A percentile compares a stretch with the other conserved stretches of the same genome.
Conservation (phyloP, 306 rosid species). For the Amphicarpaea edgeworthii region DNA sequence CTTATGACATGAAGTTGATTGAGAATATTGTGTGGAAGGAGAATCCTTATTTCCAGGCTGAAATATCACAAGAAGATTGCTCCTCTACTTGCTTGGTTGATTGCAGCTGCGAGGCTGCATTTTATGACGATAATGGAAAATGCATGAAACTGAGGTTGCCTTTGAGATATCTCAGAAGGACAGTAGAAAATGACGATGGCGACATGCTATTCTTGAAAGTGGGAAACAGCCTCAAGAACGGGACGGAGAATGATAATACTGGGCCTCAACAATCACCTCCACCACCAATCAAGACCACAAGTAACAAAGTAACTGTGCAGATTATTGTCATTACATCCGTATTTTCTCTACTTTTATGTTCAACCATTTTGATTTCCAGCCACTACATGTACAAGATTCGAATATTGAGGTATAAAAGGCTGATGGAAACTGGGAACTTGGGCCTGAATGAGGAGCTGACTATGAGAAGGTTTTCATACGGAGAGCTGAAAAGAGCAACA, state of each 20-base stretch:
- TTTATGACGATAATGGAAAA: background rate
- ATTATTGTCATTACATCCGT: constrained; percentile 21
- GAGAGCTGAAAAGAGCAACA: constrained; percentile 50
- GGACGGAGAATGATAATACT: background rate
- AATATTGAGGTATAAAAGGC: constrained; percentile 46
- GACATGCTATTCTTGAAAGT: constrained; percentile 36
- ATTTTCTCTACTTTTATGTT: constrained; percentile 35
- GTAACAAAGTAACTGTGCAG: constrained; percentile 27
- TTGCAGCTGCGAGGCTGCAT: constrained; percentile 50
- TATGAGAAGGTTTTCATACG: constrained; percentile 10
- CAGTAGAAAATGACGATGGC: rapidly evolving
- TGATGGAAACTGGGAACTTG: constrained; percentile 10
- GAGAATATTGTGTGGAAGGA: background rate
- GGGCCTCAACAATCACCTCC: constrained; percentile 3
- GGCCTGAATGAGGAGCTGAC: background rate
- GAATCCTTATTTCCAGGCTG: background rate
- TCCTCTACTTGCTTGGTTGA: constrained; percentile 42
- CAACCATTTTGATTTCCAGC: constrained; percentile 10
- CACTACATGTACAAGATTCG: constrained; percentile 43
- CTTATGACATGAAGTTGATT: constrained; percentile 9
- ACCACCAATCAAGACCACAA: constrained; percentile 28
- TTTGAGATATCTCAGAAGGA: constrained; percentile 43
- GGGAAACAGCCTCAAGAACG: constrained; percentile 2
- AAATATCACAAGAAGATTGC: constrained; percentile 36
- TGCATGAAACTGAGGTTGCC: constrained; percentile 49